Evolutionary conservation across 805 yeast species (phyloP).

Genomic region (Nakazawaea molendinolei): DNA sequence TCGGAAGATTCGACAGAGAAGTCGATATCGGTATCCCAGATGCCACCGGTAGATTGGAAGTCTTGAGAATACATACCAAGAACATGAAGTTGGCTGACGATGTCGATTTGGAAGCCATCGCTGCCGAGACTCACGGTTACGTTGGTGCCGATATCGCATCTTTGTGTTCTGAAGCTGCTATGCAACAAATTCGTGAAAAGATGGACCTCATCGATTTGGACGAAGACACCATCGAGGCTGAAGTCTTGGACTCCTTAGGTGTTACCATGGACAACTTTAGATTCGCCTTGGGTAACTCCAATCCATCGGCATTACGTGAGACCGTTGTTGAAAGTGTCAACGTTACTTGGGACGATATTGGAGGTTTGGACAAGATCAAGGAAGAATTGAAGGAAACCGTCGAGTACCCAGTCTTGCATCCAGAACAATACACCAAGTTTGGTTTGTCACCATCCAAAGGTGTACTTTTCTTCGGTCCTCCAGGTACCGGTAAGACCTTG

Average conservation of each 20-base stretch:
- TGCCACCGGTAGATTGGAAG: conserved; percentile 97
- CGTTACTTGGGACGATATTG: conserved; percentile 99
- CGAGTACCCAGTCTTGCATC: conserved; percentile 97
- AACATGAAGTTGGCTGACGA: conserved; percentile 95
- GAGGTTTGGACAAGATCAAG: conserved; percentile 95
- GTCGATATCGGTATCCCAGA: conserved; percentile 92
- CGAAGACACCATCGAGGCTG: conserved; percentile 96
- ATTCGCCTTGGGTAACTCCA: conserved; percentile 95
- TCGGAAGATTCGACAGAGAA: conserved; percentile 82
- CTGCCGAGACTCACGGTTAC: conserved; percentile 97
- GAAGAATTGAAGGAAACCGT: conserved; percentile 97
- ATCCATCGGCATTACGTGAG: conserved; percentile 98
- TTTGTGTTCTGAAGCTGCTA: conserved; percentile 99
- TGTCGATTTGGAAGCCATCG: conserved; percentile 92
- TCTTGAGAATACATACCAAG: conserved; percentile 94
- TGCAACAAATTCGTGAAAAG: conserved; percentile 99
- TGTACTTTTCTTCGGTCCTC: conserved; percentile 98
- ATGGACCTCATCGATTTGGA: conserved; percentile 96
- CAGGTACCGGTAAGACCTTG: conserved; percentile 99
- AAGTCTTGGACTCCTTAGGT: conserved; percentile 89
- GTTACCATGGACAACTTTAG: conserved; percentile 99
- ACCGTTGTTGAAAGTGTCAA: conserved; percentile 98
- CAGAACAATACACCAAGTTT: conserved; percentile 97
- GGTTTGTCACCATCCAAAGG: conserved; percentile 98
- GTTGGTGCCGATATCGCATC: conserved; percentile 99